Evolutionary conservation across 169 alveolate species (phyloP).

Genomic region (Sarcocystis neurona): DNA sequence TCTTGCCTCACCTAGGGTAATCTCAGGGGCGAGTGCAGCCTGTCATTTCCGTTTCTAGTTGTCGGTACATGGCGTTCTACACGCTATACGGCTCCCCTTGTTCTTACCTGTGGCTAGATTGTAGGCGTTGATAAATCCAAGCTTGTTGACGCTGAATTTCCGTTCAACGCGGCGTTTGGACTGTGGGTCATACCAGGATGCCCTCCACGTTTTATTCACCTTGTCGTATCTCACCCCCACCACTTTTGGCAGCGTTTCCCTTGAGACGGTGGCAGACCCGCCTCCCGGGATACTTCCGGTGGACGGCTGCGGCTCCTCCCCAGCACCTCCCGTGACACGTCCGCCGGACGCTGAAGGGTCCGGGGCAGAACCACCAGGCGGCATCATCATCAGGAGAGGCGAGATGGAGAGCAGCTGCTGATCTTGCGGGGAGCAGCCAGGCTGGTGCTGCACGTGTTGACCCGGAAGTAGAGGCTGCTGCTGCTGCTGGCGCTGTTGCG

Average conservation of each 20-base stretch:
- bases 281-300: too few relatives aligned
- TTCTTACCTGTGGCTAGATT: slow-evolving; percentile 50
- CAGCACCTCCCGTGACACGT: too few relatives aligned
- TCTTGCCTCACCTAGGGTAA: neutral
- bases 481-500: too few relatives aligned
- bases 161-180: slow-evolving; percentile 50
- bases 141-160: slow-evolving; percentile 48
- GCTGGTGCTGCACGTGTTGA: too few relatives aligned
- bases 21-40: neutral
- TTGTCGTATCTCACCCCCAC: slow-evolving; percentile 59
- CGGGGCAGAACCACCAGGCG: too few relatives aligned
- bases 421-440: too few relatives aligned
- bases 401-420: too few relatives aligned
- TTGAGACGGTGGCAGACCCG: too few relatives aligned
- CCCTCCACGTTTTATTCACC: slow-evolving; percentile 61
- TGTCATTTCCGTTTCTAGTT: neutral
- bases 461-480: too few relatives aligned
- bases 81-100: neutral
- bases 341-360: too few relatives aligned
- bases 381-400: too few relatives aligned
- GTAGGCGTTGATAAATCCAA: slow-evolving; percentile 45
- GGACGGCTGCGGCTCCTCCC: too few relatives aligned
- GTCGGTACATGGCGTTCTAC: neutral
- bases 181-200: slow-evolving; percentile 58
- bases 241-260: slow-evolving; percentile 46